These are phyloP conservation scores for Hyphodiscus hymeniophilus DNA, from an alignment of 495 filamentous ascomycete species.

Conservation along the genomic window DNA sequence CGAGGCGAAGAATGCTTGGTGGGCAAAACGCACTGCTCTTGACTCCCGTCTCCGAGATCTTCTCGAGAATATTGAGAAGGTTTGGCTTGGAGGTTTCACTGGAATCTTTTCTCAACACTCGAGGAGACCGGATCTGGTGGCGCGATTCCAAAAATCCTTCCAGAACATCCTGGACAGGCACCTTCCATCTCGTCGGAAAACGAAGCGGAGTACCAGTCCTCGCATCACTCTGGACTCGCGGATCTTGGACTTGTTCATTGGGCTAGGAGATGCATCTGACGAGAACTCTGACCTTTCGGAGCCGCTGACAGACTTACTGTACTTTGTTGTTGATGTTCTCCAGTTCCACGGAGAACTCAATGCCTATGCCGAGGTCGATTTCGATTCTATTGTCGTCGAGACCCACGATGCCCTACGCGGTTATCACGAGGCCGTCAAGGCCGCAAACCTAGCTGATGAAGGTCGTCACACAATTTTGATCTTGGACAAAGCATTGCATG, in stretches of 20 bases:
- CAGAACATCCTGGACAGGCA: conserved; percentile 77
- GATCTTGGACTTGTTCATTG: conserved; percentile 81
- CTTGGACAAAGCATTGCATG: conserved; percentile 83
- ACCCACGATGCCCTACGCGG: conserved; percentile 69
- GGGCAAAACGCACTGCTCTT: conserved; percentile 72
- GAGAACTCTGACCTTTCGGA: conserved; percentile 71
- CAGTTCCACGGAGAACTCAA: conserved; percentile 96
- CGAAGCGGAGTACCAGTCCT: conserved; percentile 34
- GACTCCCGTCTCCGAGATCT: conserved; percentile 71
- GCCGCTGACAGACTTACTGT: conserved; percentile 76
- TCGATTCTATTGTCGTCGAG: conserved; percentile 81
- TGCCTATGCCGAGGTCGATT: conserved; percentile 96
- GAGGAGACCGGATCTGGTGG: conserved; percentile 51
- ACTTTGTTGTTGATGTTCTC: conserved; percentile 92
- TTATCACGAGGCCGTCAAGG: conserved; percentile 56
- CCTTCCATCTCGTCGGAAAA: conserved; percentile 75
- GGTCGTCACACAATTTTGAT: conserved; percentile 78
- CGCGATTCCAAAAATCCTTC: conserved; percentile 67
- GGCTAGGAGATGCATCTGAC: conserved; percentile 62
- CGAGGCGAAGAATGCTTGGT: conserved; percentile 71
- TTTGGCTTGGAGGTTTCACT: conserved; percentile 92
- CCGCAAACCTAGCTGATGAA: conserved; percentile 20
- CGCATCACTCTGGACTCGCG: conserved; percentile 60
- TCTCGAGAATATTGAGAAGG: conserved; percentile 74
- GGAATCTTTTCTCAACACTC: conserved; percentile 76